phyloP scores from a whole-genome alignment of 768 basidiomycete genomes.

The Suillus discolor region DNA sequence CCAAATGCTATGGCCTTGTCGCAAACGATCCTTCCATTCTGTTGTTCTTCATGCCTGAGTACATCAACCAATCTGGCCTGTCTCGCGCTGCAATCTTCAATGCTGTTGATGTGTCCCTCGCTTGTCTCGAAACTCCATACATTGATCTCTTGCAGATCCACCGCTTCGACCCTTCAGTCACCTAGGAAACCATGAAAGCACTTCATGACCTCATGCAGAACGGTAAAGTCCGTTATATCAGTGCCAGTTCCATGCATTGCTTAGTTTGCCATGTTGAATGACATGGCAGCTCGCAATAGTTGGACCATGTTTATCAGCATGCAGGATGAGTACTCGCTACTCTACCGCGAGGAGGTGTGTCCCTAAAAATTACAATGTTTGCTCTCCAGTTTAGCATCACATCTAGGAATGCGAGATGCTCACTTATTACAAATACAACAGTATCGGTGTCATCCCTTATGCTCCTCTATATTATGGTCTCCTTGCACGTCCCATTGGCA shows the following conservation, averaged over 20 bases:
- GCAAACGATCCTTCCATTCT: conserved; percentile 1
- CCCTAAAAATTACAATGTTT: neutral
- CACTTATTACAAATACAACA: conserved; percentile 46
- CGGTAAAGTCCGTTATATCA: conserved; percentile 54
- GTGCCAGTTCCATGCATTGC: conserved; percentile 47
- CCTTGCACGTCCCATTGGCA: conserved; percentile 40
- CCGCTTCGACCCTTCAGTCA: conserved; percentile 37
- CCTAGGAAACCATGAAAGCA: conserved; percentile 52
- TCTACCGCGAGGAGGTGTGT: conserved; percentile 55
- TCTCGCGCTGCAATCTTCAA: conserved; percentile 41
- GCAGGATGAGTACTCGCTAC: conserved; percentile 54
- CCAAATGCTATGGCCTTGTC: conserved; percentile 28
- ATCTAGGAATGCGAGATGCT: conserved; percentile 48
- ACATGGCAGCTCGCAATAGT: conserved; percentile 43
- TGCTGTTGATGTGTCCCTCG: conserved; percentile 37
- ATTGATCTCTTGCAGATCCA: conserved; percentile 49
- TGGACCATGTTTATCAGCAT: conserved; percentile 60
- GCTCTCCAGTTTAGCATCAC: too few relatives aligned
- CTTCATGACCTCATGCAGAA: conserved; percentile 50
- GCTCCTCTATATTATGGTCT: conserved; percentile 43
- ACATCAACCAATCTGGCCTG: conserved; percentile 36
- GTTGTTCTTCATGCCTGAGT: conserved; percentile 2
- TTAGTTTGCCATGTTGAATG: conserved; percentile 48
- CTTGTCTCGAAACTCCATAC: conserved; percentile 37
- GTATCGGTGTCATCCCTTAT: conserved; percentile 58